Base-by-base conservation (phyloP, 192 early-diverging fungal species). In the Backusella tarrabulga region DNA sequence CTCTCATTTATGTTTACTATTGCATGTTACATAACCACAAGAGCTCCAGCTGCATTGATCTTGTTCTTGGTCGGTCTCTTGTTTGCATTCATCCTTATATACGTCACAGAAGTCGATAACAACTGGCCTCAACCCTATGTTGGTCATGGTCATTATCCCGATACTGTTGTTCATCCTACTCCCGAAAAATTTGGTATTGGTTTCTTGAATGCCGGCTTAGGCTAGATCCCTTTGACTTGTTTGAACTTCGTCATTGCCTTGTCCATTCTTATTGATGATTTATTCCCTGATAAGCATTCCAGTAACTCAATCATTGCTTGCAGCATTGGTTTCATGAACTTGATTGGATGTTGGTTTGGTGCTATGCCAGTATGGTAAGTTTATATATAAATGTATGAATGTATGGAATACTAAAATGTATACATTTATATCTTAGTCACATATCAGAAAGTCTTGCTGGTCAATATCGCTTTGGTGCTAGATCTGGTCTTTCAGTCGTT, bases 391-490 rank as follows among this genome's bases (percentile, higher is more conserved):
- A 3, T 42, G 41, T 42, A 3, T 14, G 0, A 42, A 14, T 74
- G 26, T 36, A 36, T 36, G 35, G 6, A 36, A 36, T 23, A 12
- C 34, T 56, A 8, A 9, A 9, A 23, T 23, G 7, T 36, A 36
- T 36, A 8, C 35, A 8, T 36, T 36, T 36, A 1, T 56, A 26
- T 26, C 11, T n/a, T 68, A 82, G 81, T 76, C 92, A 93, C 71
- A 90, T 92, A 34, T 93, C 93, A 35, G 96, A 95, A 26, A 95
- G 96, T 26, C 84, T 97, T n/a, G 94, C 95, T n/a, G 96, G 92
- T 3, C 95, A 97, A 84, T 96, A 96, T 80, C 92, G 94, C 14
- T 97, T 97, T 83, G 96, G 96, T 67, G 94, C 96, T n/a, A 88
- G 96, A 66, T 88, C 93, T 1, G 93, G 91, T 72, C 86, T 93